Percentiles rank a stretch among this genome's conserved stretches.
Conservation (phyloP, 371 early-diverging fungal species). For the Saksenaea vasiformis region DNA sequence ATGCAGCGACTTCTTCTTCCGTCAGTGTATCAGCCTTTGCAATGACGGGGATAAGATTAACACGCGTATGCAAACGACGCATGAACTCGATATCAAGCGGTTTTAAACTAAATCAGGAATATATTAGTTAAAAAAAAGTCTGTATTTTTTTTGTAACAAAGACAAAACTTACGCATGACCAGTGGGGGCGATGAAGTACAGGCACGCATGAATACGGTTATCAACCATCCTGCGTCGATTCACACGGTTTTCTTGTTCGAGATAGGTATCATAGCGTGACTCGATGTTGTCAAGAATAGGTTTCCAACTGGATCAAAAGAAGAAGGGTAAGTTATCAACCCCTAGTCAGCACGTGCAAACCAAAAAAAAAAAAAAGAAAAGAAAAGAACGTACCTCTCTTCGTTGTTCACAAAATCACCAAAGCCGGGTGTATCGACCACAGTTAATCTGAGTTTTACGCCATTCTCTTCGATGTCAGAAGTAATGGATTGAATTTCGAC, state of each 20-base stretch:
- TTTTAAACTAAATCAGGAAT: conserved; percentile 60
- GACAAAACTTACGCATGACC: conserved; percentile 75
- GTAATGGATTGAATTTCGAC: conserved; percentile 90
- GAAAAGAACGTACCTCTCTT: conserved; percentile 73
- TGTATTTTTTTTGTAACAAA: neutral
- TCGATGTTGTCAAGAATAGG: conserved; percentile 96
- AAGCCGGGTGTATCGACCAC: conserved; percentile 95
- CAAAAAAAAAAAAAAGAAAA: no score
- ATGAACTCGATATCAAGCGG: conserved; percentile 96
- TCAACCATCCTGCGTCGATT: conserved; percentile 86
- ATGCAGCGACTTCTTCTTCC: conserved; percentile 86
- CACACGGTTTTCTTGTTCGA: conserved; percentile 91
- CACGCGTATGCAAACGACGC: conserved; percentile 90
- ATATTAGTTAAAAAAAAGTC: neutral
- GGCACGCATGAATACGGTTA: conserved; percentile 95
- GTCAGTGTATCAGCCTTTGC: conserved; percentile 98
- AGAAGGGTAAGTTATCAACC: neutral
- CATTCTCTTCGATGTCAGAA: conserved; percentile 82
- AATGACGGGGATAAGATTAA: conserved; percentile 98
- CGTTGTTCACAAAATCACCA: conserved; percentile 95
- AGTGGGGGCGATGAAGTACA: conserved; percentile 98
- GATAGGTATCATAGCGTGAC: conserved; percentile 89
- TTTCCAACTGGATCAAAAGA: conserved; percentile 68
- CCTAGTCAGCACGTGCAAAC: neutral
- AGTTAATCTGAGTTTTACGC: conserved; percentile 89